Percentiles rank a stretch among this genome's conserved stretches.
These are phyloP conservation scores for Phytophthora idaei DNA, from an alignment of 352 stramenopile genomes.

Conservation along the genomic window DNA sequence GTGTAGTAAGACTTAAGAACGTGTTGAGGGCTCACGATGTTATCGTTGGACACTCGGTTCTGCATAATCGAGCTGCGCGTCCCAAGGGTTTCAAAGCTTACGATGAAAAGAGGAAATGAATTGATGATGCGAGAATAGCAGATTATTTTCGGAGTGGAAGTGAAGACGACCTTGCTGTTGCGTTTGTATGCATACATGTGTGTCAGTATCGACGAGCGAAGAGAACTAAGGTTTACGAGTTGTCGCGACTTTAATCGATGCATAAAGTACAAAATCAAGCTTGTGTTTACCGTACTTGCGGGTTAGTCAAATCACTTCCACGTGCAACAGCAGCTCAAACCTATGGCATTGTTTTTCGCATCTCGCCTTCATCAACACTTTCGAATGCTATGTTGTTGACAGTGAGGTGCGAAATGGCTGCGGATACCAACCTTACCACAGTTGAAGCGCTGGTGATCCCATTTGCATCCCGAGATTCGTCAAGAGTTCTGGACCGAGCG, in stretches of 20 bases:
- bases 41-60: slow-evolving; percentile 25
- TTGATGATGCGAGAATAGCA: too few relatives aligned
- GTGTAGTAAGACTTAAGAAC: too few relatives aligned
- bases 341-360: background rate
- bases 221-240: too few relatives aligned
- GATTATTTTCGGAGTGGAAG: too few relatives aligned
- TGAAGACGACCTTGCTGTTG: background rate
- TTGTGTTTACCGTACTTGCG: background rate
- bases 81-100: background rate
- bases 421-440: background rate
- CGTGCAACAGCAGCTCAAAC: too few relatives aligned
- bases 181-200: background rate
- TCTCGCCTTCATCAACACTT: slow-evolving; percentile 7
- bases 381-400: too few relatives aligned
- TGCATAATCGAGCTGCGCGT: slow-evolving; percentile 12
- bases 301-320: background rate
- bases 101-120: background rate
- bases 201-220: too few relatives aligned
- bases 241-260: background rate
- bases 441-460: slow-evolving; percentile 2
- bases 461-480: slow-evolving; percentile 15
- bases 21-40: background rate
- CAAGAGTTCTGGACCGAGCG: slow-evolving; percentile 6
- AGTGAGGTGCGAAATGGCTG: background rate
- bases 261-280: background rate